A percentile compares a stretch with the other conserved stretches of the same genome.
phyloP scores from a whole-genome alignment of 352 stramenopile species.

The Pythium aquatile region DNA sequence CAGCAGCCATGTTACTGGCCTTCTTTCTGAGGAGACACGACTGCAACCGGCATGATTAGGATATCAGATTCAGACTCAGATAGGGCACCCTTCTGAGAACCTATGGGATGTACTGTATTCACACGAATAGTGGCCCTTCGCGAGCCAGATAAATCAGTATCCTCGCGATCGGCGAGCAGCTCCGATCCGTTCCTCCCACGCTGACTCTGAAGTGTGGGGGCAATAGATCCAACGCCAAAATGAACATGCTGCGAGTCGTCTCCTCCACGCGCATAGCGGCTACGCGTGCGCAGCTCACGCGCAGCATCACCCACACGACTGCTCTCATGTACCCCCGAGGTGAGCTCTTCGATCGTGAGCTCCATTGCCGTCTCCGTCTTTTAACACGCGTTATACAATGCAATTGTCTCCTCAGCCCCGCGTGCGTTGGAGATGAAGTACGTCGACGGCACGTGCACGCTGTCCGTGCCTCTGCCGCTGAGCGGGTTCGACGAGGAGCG shows the following conservation, averaged over 20 bases:
- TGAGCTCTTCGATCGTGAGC: constrained; percentile 12
- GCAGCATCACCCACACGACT: constrained; percentile 25
- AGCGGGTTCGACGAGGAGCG: constrained; percentile 75
- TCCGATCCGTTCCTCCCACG: constrained; percentile 8
- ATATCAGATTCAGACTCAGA: constrained; percentile 1
- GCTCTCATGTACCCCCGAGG: constrained; percentile 20
- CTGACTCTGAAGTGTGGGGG: constrained; percentile 22
- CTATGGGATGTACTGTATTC: constrained; percentile 2
- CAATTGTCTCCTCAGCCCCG: constrained; percentile 7
- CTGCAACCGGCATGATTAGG: not conserved
- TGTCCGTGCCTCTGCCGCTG: constrained; percentile 77
- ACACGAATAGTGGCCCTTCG: constrained; percentile 5
- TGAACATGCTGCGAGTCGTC: constrained; percentile 18
- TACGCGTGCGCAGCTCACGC: constrained; percentile 14
- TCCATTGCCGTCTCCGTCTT: not conserved
- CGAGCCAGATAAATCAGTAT: constrained; percentile 26
- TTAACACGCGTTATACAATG: not conserved
- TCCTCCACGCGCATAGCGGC: not conserved
- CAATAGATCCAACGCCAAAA: not conserved
- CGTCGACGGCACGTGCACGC: constrained; percentile 66
- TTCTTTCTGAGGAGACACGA: not conserved
- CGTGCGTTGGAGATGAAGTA: constrained; percentile 78
- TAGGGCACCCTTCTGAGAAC: not conserved
- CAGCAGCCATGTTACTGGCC: constrained; percentile 35
- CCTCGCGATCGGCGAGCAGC: constrained; percentile 24